phyloP scores from a whole-genome alignment of 129 eudicot genomes.

The Rutidosis leptorrhynchoides region DNA sequence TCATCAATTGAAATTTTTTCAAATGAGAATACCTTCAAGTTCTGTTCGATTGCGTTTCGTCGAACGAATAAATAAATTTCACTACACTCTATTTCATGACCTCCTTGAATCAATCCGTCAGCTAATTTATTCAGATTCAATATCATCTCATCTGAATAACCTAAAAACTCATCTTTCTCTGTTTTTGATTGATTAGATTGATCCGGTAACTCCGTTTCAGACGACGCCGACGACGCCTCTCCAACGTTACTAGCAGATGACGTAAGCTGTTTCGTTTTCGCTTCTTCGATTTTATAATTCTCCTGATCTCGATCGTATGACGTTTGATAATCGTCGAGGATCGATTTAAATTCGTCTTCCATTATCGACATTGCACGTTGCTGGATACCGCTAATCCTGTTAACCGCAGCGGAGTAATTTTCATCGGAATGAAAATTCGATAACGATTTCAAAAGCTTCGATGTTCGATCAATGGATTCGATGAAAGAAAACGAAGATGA shows the following conservation, averaged over 20 bases:
- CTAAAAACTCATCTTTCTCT: slow-evolving; percentile 33
- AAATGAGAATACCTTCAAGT: slow-evolving; percentile 39
- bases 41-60: slow-evolving; percentile 56
- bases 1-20: slow-evolving; percentile 74
- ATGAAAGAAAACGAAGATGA: slow-evolving; percentile 27
- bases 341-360: slow-evolving; percentile 62
- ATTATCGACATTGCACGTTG: slow-evolving; percentile 64
- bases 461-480: slow-evolving; percentile 37
- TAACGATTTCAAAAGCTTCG: slow-evolving; percentile 37
- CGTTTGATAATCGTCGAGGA: slow-evolving; percentile 47
- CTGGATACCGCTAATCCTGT: slow-evolving; percentile 51
- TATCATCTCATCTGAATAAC: slow-evolving; percentile 45
- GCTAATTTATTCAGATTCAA: slow-evolving; percentile 41
- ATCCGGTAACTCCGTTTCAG: slow-evolving; percentile 9
- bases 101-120: slow-evolving; percentile 45
- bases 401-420: slow-evolving; percentile 32
- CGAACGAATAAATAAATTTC: slow-evolving; percentile 54
- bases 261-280: slow-evolving; percentile 30
- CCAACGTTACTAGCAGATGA: slow-evolving; percentile 29
- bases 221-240: neutral
- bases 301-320: slow-evolving; percentile 26
- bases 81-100: slow-evolving; percentile 58
- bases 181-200: slow-evolving; percentile 15
- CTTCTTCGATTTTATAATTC: slow-evolving; percentile 9
- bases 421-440: slow-evolving; percentile 35